Conservation (phyloP, 495 filamentous ascomycete species). For the Hypoxylon subgilvum region DNA sequence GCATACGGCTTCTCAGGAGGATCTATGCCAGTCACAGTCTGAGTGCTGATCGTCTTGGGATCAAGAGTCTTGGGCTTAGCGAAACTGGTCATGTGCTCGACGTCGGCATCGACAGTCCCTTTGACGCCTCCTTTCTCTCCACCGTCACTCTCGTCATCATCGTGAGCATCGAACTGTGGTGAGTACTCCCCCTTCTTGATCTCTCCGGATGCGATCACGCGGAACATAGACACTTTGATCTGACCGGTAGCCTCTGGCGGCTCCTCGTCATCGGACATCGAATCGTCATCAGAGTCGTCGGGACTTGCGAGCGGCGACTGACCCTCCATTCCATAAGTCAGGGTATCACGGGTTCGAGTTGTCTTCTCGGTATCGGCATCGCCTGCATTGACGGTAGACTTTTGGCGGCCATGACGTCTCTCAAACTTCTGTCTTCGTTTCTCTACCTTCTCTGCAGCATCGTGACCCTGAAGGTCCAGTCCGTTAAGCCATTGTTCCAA, state of each 20-base stretch:
- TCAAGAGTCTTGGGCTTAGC: slow-evolving; percentile 97
- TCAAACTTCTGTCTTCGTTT: slow-evolving; percentile 85
- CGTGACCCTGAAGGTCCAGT: slow-evolving; percentile 86
- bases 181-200: slow-evolving; percentile 98
- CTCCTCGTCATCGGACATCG: slow-evolving; percentile 86
- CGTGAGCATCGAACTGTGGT: slow-evolving; percentile 95
- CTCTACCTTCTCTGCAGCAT: slow-evolving; percentile 84
- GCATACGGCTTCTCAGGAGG: slow-evolving; percentile 94
- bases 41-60: slow-evolving; percentile 95
- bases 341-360: slow-evolving; percentile 56
- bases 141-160: slow-evolving; percentile 72
- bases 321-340: slow-evolving; percentile 78
- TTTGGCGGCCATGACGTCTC: slow-evolving; percentile 76
- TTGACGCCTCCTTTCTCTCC: slow-evolving; percentile 49
- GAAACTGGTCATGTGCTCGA: slow-evolving; percentile 98
- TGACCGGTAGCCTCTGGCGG: slow-evolving; percentile 93
- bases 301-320: slow-evolving; percentile 74
- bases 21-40: slow-evolving; percentile 98
- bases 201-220: slow-evolving; percentile 93
- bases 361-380: slow-evolving; percentile 59
- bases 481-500: slow-evolving; percentile 95
- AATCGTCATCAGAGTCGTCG: slow-evolving; percentile 73
- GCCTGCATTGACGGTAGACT: slow-evolving; percentile 53
- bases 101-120: slow-evolving; percentile 63
- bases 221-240: slow-evolving; percentile 97